These are phyloP conservation scores for Cytospora piceae DNA, from an alignment of 2,329 filamentous ascomycete species.

Conservation along the genomic window DNA sequence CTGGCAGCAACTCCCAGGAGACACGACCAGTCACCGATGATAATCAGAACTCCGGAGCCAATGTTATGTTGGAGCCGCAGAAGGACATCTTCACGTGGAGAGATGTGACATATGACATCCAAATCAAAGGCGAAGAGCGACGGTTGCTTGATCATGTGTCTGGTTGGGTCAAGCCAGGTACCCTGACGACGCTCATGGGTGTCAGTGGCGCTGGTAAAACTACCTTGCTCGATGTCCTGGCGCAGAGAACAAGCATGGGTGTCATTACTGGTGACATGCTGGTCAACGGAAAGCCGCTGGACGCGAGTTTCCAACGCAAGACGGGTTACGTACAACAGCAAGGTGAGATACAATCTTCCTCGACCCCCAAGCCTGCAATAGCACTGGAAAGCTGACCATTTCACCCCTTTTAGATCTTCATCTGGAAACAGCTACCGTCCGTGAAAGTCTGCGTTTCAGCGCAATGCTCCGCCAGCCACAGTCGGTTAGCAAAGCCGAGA, in stretches of 20 bases:
- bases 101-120: constrained; percentile 70
- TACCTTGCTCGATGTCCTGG: constrained; percentile 60
- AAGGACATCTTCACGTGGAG: constrained; percentile 76
- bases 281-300: constrained; percentile 60
- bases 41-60: constrained; percentile 11
- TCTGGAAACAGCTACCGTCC: constrained; percentile 57
- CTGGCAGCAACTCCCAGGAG: constrained; percentile 32
- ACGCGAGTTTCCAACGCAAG: constrained; percentile 64
- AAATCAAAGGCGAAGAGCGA: constrained; percentile 74
- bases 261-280: constrained; percentile 69
- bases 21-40: constrained; percentile 34
- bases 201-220: constrained; percentile 67
- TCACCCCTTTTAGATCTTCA: constrained; percentile 52
- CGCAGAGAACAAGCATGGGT: constrained; percentile 61
- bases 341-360: constrained; percentile 40
- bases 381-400: neutral
- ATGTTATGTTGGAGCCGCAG: constrained; percentile 40
- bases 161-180: constrained; percentile 90
- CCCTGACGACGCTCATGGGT: constrained; percentile 77
- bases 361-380: accelerated
- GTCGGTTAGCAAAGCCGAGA: constrained; percentile 57
- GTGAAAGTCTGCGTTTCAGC: constrained; percentile 58
- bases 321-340: constrained; percentile 72
- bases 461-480: constrained; percentile 62
- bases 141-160: constrained; percentile 77